A percentile compares a stretch with the other conserved stretches of the same genome.
Evolutionary conservation across 2,329 filamentous ascomycete genomes (phyloP).

Genomic region (Nemania serpens): DNA sequence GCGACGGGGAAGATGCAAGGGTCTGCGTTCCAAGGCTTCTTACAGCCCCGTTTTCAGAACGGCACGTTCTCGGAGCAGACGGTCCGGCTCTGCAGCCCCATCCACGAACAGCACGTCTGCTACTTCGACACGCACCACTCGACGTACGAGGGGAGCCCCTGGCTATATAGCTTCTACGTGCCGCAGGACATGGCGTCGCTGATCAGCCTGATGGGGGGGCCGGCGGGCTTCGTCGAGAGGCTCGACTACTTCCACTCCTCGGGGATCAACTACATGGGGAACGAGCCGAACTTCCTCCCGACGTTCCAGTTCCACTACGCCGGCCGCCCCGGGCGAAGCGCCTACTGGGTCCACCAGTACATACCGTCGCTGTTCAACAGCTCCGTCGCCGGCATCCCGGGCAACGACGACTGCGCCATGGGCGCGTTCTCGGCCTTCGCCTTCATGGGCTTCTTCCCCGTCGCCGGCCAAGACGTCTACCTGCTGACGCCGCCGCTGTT

Average conservation of each 20-base stretch:
- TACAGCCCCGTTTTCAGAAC: conserved; percentile 70
- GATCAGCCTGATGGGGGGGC: conserved; percentile 59
- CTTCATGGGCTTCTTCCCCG: conserved; percentile 59
- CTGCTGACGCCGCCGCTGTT: conserved; percentile 58
- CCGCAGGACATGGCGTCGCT: conserved; percentile 49
- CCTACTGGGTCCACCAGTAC: conserved; percentile 64
- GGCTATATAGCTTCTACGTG: conserved; percentile 74
- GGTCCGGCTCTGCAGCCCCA: conserved; percentile 63
- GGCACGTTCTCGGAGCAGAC: conserved; percentile 71
- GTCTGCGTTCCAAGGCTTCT: conserved; percentile 68
- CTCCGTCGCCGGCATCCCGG: conserved; percentile 60
- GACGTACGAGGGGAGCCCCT: conserved; percentile 57
- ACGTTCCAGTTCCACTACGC: conserved; percentile 68
- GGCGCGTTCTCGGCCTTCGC: conserved; percentile 57
- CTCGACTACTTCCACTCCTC: conserved; percentile 69
- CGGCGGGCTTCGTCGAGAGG: conserved; percentile 59
- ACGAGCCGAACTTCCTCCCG: conserved; percentile 60
- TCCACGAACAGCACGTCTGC: conserved; percentile 54
- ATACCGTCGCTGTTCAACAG: conserved; percentile 71
- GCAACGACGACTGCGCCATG: conserved; percentile 63
- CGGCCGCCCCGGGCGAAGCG: conserved; percentile 62
- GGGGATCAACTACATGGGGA: conserved; percentile 71
- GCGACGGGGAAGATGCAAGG: conserved; percentile 25
- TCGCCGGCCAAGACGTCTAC: conserved; percentile 60
- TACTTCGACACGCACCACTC: conserved; percentile 51